Percentiles rank a stretch among this genome's conserved stretches.
phyloP scores from a whole-genome alignment of 768 basidiomycete genomes.

The Clathrus columnatus region DNA sequence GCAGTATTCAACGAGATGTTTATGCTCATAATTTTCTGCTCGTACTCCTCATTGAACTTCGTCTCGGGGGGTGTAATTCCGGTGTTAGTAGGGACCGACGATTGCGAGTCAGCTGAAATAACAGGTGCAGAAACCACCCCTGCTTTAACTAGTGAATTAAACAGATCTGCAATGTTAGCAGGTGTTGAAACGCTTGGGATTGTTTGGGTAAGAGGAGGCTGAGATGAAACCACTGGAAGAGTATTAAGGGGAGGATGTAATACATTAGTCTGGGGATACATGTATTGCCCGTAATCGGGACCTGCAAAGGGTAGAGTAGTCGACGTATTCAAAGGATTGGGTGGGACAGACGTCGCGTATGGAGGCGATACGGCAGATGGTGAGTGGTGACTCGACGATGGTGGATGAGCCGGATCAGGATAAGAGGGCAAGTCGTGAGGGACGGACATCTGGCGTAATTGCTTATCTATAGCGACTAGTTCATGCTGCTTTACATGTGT shows the following conservation, averaged over 20 bases:
- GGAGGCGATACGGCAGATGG: slow-evolving; percentile 25
- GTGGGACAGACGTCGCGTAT: slow-evolving; percentile 11
- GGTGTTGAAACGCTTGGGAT: slow-evolving; percentile 19
- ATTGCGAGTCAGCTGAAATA: slow-evolving; percentile 22
- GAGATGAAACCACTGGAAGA: slow-evolving; percentile 15
- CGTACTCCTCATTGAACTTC: slow-evolving; percentile 34
- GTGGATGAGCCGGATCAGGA: neutral
- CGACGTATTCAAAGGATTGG: neutral
- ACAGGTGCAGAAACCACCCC: slow-evolving; percentile 51
- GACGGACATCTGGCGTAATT: slow-evolving; percentile 40
- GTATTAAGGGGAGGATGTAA: slow-evolving; percentile 7
- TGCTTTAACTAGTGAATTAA: slow-evolving; percentile 67
- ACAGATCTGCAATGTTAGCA: slow-evolving; percentile 48
- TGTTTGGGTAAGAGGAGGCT: slow-evolving; percentile 22
- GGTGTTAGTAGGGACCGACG: slow-evolving; percentile 36
- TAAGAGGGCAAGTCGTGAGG: neutral
- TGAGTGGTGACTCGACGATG: slow-evolving; percentile 11
- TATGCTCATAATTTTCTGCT: slow-evolving; percentile 49
- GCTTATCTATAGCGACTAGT: slow-evolving; percentile 63
- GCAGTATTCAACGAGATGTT: slow-evolving; percentile 52
- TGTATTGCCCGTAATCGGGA: neutral
- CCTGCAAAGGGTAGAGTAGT: neutral
- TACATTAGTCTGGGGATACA: slow-evolving; percentile 7
- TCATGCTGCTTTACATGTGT: slow-evolving; percentile 75
- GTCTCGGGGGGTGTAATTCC: slow-evolving; percentile 31